Evolutionary conservation across 768 basidiomycete genomes (phyloP).

Genomic region (Aureoboletus auriporus): DNA sequence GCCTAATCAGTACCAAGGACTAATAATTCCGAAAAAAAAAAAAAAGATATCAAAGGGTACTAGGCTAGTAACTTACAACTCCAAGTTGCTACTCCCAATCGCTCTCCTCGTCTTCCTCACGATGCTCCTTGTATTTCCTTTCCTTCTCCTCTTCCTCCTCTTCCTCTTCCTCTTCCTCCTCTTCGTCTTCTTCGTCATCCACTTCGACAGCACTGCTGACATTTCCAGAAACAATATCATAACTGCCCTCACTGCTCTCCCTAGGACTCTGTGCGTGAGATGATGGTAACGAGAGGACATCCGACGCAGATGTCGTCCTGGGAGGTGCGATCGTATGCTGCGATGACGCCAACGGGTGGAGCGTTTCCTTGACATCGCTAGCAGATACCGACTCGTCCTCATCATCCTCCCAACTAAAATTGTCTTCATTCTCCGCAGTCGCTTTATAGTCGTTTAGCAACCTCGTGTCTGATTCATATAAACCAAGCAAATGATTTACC

Average conservation of each 20-base stretch:
- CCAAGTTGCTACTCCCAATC: slow-evolving; percentile 59
- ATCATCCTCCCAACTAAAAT: slow-evolving; percentile 90
- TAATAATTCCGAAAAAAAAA: too few species aligned
- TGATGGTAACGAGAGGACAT: slow-evolving; percentile 25
- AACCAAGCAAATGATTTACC: slow-evolving; percentile 37
- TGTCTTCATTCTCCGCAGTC: slow-evolving; percentile 72
- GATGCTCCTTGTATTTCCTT: slow-evolving; percentile 30
- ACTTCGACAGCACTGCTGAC: slow-evolving; percentile 37
- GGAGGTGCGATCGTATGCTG: slow-evolving; percentile 25
- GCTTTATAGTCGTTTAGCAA: slow-evolving; percentile 32
- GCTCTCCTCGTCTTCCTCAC: slow-evolving; percentile 19
- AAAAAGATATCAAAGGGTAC: too few species aligned
- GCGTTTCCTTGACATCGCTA: slow-evolving; percentile 9
- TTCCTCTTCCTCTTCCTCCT: slow-evolving; percentile 35
- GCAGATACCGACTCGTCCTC: slow-evolving; percentile 60
- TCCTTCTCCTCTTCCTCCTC: background rate
- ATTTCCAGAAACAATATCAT: slow-evolving; percentile 59
- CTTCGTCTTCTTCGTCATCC: slow-evolving; percentile 29
- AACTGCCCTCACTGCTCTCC: slow-evolving; percentile 62
- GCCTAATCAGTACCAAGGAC: slow-evolving; percentile 10
- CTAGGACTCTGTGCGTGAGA: slow-evolving; percentile 42
- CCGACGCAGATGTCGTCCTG: slow-evolving; percentile 12
- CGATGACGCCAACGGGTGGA: slow-evolving; percentile 17
- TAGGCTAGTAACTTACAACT: too few species aligned
- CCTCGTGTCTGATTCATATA: background rate